These are phyloP conservation scores for Aquanectria penicillioides DNA, from an alignment of 2,329 filamentous ascomycete species.

Conservation along the genomic window DNA sequence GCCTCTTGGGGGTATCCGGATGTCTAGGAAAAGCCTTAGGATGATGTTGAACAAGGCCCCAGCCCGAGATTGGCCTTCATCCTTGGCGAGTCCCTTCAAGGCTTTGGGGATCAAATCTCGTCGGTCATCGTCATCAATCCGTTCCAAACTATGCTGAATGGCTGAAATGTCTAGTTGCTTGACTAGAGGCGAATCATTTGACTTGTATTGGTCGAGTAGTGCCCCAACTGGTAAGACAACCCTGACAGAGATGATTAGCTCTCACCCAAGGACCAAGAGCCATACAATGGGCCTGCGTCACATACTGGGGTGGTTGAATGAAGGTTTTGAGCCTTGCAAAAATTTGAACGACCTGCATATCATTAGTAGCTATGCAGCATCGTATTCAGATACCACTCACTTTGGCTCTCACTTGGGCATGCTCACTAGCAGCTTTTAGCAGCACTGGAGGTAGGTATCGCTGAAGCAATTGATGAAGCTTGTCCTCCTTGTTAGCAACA, in stretches of 20 bases:
- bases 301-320: slow-evolving; percentile 61
- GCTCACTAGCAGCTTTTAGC: slow-evolving; percentile 85
- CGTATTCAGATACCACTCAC: slow-evolving; percentile 48
- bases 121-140: slow-evolving; percentile 67
- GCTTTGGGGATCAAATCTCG: slow-evolving; percentile 74
- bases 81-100: slow-evolving; percentile 44
- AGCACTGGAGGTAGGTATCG: slow-evolving; percentile 84
- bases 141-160: slow-evolving; percentile 79
- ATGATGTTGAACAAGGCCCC: slow-evolving; percentile 84
- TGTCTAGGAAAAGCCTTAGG: slow-evolving; percentile 77
- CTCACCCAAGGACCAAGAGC: background rate
- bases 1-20: slow-evolving; percentile 78
- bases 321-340: slow-evolving; percentile 64
- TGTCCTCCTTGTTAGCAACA: slow-evolving; percentile 83
- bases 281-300: background rate
- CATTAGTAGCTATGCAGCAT: slow-evolving; percentile 1
- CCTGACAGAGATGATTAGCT: slow-evolving; percentile 43
- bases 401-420: slow-evolving; percentile 83
- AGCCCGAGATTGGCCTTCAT: slow-evolving; percentile 44
- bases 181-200: slow-evolving; percentile 76
- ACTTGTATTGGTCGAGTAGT: slow-evolving; percentile 88
- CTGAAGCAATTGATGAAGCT: slow-evolving; percentile 80
- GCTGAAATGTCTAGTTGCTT: slow-evolving; percentile 90
- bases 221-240: slow-evolving; percentile 86
- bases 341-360: slow-evolving; percentile 58